phyloP scores from a whole-genome alignment of 805 yeast species.

The Yarrowia divulgata region DNA sequence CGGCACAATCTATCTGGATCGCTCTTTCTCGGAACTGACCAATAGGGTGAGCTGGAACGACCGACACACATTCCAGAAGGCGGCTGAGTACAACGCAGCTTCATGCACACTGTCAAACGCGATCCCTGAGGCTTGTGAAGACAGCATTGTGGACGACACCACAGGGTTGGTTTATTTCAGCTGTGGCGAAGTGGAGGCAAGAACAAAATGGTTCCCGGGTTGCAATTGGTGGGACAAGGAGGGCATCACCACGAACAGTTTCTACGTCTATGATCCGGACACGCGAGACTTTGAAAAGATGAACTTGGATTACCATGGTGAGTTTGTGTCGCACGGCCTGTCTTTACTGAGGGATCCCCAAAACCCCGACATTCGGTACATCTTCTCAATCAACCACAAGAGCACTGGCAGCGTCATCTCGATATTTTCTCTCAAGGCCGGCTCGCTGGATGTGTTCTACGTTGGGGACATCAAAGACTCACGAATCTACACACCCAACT shows the following conservation, averaged over 20 bases:
- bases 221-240: conserved; percentile 31
- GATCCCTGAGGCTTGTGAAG: conserved; percentile 9
- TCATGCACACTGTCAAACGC: background rate
- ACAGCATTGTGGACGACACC: conserved; percentile 12
- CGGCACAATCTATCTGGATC: conserved; percentile 17
- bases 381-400: conserved; percentile 27
- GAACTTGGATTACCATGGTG: conserved; percentile 17
- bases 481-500: conserved; percentile 11
- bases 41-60: conserved; percentile 20
- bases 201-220: conserved; percentile 28
- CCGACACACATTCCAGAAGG: background rate
- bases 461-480: conserved; percentile 25
- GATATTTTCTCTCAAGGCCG: background rate
- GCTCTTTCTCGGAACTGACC: conserved; percentile 18
- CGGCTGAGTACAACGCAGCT: conserved; percentile 7
- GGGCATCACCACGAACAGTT: conserved; percentile 10
- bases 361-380: conserved; percentile 1
- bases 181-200: background rate
- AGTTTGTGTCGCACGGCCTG: conserved; percentile 29
- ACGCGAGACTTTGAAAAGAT: background rate
- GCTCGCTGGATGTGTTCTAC: background rate
- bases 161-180: conserved; percentile 19
- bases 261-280: conserved; percentile 20
- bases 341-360: conserved; percentile 9
- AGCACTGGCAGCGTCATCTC: conserved; percentile 25